Percentiles rank a stretch among this genome's conserved stretches.
Evolutionary conservation across 2,329 filamentous ascomycete genomes (phyloP).

Genomic region (Botryotinia convoluta): DNA sequence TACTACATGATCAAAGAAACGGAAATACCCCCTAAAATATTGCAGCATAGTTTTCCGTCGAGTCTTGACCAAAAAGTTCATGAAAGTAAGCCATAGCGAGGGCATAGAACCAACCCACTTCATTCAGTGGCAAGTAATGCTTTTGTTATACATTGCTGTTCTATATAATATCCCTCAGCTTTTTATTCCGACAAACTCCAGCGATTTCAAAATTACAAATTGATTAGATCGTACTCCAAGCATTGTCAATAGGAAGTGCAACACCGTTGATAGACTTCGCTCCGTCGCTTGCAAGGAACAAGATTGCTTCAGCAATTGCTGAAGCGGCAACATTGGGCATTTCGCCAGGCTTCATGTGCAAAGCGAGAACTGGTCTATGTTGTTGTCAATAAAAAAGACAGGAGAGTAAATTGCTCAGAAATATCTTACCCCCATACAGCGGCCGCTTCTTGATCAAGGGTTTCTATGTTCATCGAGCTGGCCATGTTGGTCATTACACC

Average conservation of each 20-base stretch:
- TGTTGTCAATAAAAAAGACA: neutral
- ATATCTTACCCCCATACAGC: neutral
- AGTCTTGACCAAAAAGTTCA: neutral
- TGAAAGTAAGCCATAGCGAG: neutral
- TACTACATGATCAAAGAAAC: neutral
- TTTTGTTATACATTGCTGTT: neutral
- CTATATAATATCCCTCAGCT: neutral
- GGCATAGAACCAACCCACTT: neutral
- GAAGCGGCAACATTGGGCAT: constrained; percentile 33
- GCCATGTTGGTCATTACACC: neutral
- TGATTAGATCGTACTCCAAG: constrained; percentile 39
- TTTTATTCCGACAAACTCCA: neutral
- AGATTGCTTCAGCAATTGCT: constrained; percentile 42
- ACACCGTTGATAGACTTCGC: constrained; percentile 41
- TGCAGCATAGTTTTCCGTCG: neutral
- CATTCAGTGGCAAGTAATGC: neutral
- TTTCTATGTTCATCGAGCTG: neutral
- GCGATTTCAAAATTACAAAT: neutral
- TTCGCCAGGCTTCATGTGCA: constrained; percentile 33
- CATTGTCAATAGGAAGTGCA: constrained; percentile 40
- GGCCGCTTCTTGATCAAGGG: neutral
- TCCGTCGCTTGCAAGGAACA: constrained; percentile 40
- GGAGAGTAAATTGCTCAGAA: neutral
- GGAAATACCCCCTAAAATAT: too few species aligned
- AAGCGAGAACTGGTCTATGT: constrained; percentile 36